Conservation (phyloP, 139 green algal genomes). For the Closterium sp. region DNA sequence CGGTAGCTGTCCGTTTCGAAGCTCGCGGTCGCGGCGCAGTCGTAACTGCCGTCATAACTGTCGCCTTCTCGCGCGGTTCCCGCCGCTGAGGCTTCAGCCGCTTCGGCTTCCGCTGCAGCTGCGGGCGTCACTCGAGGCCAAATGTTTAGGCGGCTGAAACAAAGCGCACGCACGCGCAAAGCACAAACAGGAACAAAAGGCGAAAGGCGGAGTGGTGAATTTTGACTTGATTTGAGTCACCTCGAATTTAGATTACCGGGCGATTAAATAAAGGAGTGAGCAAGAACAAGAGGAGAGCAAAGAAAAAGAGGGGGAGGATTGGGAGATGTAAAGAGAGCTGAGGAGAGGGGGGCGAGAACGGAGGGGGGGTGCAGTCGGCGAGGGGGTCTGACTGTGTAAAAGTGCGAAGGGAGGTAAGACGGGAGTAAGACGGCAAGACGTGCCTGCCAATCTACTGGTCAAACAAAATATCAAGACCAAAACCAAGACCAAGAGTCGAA, state of each 20-base stretch:
- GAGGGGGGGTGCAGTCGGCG: not conserved
- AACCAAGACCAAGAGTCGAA: too few species aligned
- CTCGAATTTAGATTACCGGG: too few species aligned
- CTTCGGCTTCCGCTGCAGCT: not conserved
- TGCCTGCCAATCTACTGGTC: not conserved
- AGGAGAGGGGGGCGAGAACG: not conserved
- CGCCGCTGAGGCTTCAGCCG: not conserved
- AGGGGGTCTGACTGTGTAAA: not conserved
- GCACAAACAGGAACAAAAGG: too few species aligned
- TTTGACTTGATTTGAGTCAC: not conserved
- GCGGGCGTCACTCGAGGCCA: not conserved
- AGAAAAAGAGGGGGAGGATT: not conserved
- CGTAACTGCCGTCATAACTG: not conserved
- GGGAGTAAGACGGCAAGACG: not conserved
- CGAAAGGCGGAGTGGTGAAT: not conserved
- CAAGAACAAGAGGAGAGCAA: not conserved
- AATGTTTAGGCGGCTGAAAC: not conserved
- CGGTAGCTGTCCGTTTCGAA: not conserved
- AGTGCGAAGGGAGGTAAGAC: not conserved
- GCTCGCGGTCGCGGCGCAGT: not conserved
- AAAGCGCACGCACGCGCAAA: not conserved
- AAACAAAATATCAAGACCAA: not conserved
- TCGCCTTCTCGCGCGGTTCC: not conserved
- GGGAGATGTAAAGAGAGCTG: not conserved
- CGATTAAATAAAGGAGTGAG: too few species aligned